Evolutionary conservation across 192 early-diverging fungal species (phyloP).

Genomic region (Kickxella alabastrina): DNA sequence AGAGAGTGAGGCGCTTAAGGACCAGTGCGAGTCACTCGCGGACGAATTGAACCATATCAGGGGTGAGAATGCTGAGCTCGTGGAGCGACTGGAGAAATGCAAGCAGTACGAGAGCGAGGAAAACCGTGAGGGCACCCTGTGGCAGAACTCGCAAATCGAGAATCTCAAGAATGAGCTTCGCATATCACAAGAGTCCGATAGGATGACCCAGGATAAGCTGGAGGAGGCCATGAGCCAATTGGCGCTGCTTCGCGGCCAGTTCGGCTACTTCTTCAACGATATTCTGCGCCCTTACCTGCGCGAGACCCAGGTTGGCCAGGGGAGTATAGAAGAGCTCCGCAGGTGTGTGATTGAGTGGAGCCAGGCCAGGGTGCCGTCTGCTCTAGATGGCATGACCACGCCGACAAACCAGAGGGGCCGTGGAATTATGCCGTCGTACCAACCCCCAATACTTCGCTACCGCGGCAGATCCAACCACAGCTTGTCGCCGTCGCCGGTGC

Average conservation of each 20-base stretch:
- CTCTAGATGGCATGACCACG: conserved; percentile 4
- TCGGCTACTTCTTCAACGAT: conserved; percentile 26
- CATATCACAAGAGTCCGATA: no score
- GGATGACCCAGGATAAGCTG: conserved; percentile 16
- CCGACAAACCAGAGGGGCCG: conserved; percentile 12
- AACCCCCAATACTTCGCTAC: no score
- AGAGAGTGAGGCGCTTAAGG: conserved; percentile 34
- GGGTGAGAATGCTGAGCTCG: conserved; percentile 8
- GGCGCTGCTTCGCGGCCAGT: conserved; percentile 3
- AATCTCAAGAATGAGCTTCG: no score
- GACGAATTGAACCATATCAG: conserved; percentile 22
- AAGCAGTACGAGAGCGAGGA: conserved; percentile 9
- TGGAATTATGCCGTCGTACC: no score
- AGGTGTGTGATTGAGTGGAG: conserved; percentile 37
- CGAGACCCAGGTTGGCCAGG: conserved; percentile 31
- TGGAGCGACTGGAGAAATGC: no score
- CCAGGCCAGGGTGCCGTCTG: conserved; percentile 37
- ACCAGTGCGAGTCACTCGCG: conserved; percentile 28
- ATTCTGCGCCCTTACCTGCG: conserved; percentile 30
- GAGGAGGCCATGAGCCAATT: conserved; percentile 12
- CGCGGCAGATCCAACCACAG: no score
- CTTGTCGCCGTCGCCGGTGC: no score
- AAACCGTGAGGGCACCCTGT: not conserved
- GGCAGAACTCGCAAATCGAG: not conserved
- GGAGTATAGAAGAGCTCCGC: conserved; percentile 29